Evolutionary conservation across 495 filamentous ascomycete genomes (phyloP), one percentile per base, ranked within the genome.

Genomic region (Aspergillus nanangensis): DNA sequence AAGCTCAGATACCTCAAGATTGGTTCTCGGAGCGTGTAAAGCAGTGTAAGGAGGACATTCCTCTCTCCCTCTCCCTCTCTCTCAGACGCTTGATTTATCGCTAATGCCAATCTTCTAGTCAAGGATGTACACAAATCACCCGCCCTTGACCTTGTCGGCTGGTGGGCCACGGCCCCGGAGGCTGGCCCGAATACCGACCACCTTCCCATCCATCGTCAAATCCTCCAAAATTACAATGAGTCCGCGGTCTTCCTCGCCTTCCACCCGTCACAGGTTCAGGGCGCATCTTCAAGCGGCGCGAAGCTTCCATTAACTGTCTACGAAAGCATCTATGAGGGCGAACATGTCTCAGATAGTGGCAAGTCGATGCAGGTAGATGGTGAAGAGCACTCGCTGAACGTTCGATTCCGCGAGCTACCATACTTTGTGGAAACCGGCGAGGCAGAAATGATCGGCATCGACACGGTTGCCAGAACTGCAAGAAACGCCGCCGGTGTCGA

Each of bases 381-480:
- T 32, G 82, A 86, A 45, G 72, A 77, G 46, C 62, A 48, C 56
- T 62, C 43, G 8, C 57, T 80, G 38, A 76, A 72, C 9, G 73
- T 95, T 18, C 80, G 79, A 48, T 97, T 96, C 69, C 78, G 86
- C 19, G 87, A 92, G 59, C 62, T 96, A 23, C 82, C 84, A 14
- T 96, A 92, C 61, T 80, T 82, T 0, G 81, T 96, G 14, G 93
- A 99, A 62, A 96, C 90, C 0, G 88, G 87, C 13, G 90, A 97
- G 63, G 87, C 93, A 7, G 94, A 99, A 70, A 96, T 97, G 90
- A 96, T 99, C 54, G 82, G 83, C 31, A 83, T 98, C 53, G 88
- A 97, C 55, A 92, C 88, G 47, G 86, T 98, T 22, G 91, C 91
- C 1, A 79, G 84, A 38, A 85, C 84, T 19, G 88, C 83, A 20